Evolutionary conservation across 441 rosid species (phyloP), one percentile per base, ranked within the genome.

Genomic region (Populus tomentosa): DNA sequence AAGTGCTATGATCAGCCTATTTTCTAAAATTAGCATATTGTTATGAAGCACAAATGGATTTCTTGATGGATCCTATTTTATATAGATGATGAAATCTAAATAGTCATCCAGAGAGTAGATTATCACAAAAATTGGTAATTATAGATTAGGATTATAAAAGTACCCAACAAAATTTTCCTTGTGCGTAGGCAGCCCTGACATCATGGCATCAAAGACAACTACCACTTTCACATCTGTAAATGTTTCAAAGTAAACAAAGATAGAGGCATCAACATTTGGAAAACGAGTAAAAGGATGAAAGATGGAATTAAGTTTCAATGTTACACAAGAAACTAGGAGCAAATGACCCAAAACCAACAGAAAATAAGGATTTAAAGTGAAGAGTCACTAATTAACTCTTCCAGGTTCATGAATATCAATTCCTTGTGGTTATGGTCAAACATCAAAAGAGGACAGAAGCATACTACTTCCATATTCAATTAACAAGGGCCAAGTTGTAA

Each of bases 111-210:
- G 23, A 68, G 42, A 76, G 36, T 42, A 69, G 50, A 56, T 53
- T 42, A 56, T 28, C 0, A 64, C 6, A 64, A 64, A 23, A 28
- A 18, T 5, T 10, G 69, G 11, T 6, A 70, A 67, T 20, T 36
- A 46, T 32, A 65, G 72, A 24, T 68, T 63, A 77, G 56, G 71
- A 42, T 65, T 67, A 75, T 11, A 72, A 70, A 64, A 73, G 77
- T 89, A 92, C 99, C 98, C 87, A 2, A 69, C 78, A 85, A 92
- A 93, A 78, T 36, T 87, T 87, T 95, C 96, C 88, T 89, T 93
- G 88, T 89, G 92, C 20, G 94, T 87, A 62, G 94, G 93, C 46
- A 95, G 96, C 75, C 97, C 98, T 74, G 98, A 95, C 96, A 88
- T 84, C 89, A 88, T 86, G 67, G 99, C 98, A 81, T 95, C 98